Evolutionary conservation across 2,329 filamentous ascomycete species (phyloP).

Genomic region (Epichloe sibirici): DNA sequence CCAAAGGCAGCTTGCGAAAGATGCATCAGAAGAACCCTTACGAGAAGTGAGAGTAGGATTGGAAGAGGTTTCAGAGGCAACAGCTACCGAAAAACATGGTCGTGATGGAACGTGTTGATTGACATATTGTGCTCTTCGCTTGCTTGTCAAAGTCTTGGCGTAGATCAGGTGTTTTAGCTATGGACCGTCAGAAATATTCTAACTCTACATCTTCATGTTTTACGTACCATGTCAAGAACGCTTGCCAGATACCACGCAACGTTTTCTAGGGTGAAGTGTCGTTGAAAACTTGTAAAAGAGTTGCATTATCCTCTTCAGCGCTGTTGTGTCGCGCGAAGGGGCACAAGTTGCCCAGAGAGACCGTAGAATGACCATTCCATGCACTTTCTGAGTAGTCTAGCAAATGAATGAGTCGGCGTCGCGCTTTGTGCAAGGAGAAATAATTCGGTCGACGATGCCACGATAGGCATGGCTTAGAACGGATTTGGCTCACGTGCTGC

Average conservation of each 20-base stretch:
- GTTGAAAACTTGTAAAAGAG: conserved; percentile 63
- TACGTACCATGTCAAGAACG: conserved; percentile 57
- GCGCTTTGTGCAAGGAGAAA: conserved; percentile 28
- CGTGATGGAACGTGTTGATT: conserved; percentile 57
- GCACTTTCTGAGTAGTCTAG: conserved; percentile 43
- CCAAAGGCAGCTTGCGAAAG: conserved; percentile 82
- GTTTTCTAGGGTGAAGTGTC: conserved; percentile 53
- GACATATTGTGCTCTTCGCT: conserved; percentile 61
- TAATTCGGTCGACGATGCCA: conserved; percentile 35
- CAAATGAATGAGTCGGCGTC: conserved; percentile 34
- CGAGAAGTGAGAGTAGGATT: conserved; percentile 1
- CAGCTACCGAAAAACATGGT: conserved; percentile 42
- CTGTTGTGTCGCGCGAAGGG: conserved; percentile 14
- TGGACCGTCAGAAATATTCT: conserved; percentile 1
- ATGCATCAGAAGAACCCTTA: conserved; percentile 73
- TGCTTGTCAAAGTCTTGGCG: conserved; percentile 45
- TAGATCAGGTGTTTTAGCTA: conserved; percentile 54
- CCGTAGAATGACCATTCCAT: conserved; percentile 37
- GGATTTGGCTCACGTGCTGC: too few species aligned
- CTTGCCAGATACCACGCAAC: conserved; percentile 77
- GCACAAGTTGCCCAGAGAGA: background rate
- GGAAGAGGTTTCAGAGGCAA: background rate
- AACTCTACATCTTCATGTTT: background rate
- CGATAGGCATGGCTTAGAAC: conserved; percentile 53
- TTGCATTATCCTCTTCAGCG: conserved; percentile 26